These are phyloP conservation scores for Cylindrotheca fusiformis DNA, from an alignment of 108 stramenopile species.

Conservation along the genomic window DNA sequence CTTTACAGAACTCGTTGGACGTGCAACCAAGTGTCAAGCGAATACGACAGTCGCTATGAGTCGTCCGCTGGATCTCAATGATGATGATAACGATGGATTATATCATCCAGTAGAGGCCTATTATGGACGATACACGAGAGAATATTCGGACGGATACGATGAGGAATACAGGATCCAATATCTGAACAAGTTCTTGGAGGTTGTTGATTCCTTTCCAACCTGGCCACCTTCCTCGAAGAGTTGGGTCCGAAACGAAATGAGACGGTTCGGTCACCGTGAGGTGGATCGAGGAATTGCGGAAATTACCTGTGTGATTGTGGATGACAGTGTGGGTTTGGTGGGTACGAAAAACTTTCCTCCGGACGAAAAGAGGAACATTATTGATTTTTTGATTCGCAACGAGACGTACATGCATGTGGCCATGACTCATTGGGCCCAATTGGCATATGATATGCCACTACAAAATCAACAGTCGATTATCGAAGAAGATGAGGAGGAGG, in stretches of 20 bases:
- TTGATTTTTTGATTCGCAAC: constrained; percentile 9
- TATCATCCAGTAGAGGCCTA: background rate
- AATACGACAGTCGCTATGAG: background rate
- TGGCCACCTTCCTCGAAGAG: constrained; percentile 6
- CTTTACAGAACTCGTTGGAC: background rate
- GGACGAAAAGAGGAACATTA: constrained; percentile 12
- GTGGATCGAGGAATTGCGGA: constrained; percentile 6
- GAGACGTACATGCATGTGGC: constrained; percentile 12
- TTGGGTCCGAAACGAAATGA: background rate
- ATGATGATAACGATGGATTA: background rate
- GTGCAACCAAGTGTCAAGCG: background rate
- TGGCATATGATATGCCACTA: background rate
- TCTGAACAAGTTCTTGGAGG: background rate
- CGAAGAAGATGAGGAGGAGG: no score
- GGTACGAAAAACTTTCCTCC: constrained; percentile 4
- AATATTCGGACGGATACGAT: constrained; percentile 2
- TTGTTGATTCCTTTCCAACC: constrained; percentile 4
- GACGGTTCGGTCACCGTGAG: background rate
- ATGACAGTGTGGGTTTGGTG: background rate
- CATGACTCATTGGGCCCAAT: constrained; percentile 5
- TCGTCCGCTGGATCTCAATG: background rate
- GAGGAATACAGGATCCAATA: background rate
- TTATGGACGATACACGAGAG: constrained; percentile 1
- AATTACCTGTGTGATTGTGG: constrained; percentile 13
- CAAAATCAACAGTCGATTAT: background rate